Conservation (phyloP, 352 stramenopile genomes). For the Phytophthora parvispora region DNA sequence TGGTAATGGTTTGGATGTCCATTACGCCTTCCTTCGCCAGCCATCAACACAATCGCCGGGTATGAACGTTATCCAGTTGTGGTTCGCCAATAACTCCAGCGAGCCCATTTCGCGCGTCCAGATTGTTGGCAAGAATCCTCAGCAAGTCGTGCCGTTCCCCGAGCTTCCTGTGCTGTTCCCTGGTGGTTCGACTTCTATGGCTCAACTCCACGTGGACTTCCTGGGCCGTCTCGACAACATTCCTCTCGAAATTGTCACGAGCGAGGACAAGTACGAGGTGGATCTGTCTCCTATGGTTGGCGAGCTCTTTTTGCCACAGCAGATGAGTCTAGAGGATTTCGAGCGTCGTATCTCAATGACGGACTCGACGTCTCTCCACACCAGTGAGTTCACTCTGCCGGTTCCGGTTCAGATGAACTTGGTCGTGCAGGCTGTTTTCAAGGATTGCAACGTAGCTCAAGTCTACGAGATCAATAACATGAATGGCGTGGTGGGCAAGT, state of each 20-base stretch:
- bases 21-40: constrained; percentile 77
- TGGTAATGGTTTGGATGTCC: constrained; percentile 69
- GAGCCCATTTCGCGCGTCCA: constrained; percentile 65
- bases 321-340: constrained; percentile 83
- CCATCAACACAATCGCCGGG: constrained; percentile 63
- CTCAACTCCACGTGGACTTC: constrained; percentile 89
- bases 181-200: constrained; percentile 77
- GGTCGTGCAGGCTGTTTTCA: constrained; percentile 60
- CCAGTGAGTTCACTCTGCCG: constrained; percentile 63
- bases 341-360: constrained; percentile 69
- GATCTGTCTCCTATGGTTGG: constrained; percentile 70
- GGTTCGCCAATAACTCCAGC: constrained; percentile 76
- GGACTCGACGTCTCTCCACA: constrained; percentile 64
- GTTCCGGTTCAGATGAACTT: constrained; percentile 60
- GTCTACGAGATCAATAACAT: constrained; percentile 86
- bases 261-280: constrained; percentile 61
- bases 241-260: constrained; percentile 68
- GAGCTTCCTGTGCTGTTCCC: constrained; percentile 89
- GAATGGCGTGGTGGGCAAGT: constrained; percentile 63
- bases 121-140: constrained; percentile 43
- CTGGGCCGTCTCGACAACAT: constrained; percentile 73
- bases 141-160: constrained; percentile 80
- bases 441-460: constrained; percentile 73
- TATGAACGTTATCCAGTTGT: constrained; percentile 83
- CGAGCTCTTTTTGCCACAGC: constrained; percentile 76